phyloP scores from a whole-genome alignment of 768 basidiomycete genomes.

The Chalciporus piperatus region DNA sequence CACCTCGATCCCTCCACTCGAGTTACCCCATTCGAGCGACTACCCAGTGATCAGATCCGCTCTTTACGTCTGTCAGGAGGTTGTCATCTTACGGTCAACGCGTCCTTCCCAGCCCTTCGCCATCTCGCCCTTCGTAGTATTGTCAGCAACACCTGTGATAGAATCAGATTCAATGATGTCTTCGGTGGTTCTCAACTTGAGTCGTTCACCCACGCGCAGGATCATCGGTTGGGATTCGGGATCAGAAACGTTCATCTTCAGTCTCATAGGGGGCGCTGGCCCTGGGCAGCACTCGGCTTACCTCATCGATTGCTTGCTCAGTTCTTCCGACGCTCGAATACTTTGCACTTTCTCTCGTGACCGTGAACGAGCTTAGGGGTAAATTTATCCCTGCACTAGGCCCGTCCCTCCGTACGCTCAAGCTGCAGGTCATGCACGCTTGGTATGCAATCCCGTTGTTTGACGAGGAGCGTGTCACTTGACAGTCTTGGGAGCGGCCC shows the following conservation, averaged over 20 bases:
- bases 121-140: constrained; percentile 32
- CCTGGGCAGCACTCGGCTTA: constrained; percentile 34
- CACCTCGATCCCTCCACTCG: constrained; percentile 31
- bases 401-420: constrained; percentile 30
- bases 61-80: constrained; percentile 37
- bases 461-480: constrained; percentile 32
- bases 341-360: constrained; percentile 36
- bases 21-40: constrained; percentile 27
- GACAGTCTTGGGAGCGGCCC: constrained; percentile 28
- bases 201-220: constrained; percentile 35
- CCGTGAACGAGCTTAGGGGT: constrained; percentile 32
- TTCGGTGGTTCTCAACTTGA: constrained; percentile 32
- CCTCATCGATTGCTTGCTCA: constrained; percentile 28
- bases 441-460: constrained; percentile 30
- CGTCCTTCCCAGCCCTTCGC: constrained; percentile 18
- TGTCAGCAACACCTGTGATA: constrained; percentile 37
- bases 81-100: constrained; percentile 18
- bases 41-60: constrained; percentile 23
- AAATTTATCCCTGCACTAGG: constrained; percentile 34
- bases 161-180: constrained; percentile 21
- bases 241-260: constrained; percentile 34
- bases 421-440: constrained; percentile 35
- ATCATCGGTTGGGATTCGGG: constrained; percentile 35
- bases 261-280: constrained; percentile 24
- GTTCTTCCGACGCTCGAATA: constrained; percentile 31